Evolutionary conservation across 1,139 yeast species (phyloP), one percentile per base, ranked within the genome.

Genomic region (Suhomyces terraborum): DNA sequence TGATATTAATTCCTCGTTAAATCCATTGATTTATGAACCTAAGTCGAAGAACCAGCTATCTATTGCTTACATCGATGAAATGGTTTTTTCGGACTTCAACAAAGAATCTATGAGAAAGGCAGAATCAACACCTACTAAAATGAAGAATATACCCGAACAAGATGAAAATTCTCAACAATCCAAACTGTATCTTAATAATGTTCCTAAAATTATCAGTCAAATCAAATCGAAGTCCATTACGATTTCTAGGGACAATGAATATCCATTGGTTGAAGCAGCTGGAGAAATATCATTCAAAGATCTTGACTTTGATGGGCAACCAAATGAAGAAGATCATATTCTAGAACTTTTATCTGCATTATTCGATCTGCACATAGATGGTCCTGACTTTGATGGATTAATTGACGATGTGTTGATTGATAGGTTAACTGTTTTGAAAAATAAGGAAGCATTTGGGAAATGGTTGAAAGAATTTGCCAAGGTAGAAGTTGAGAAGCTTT

Each of bases 301-400:
- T 6, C 49, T 70, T 14, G 35, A 59, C 3, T 38, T 47, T 2
- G 43, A 47, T 7, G 47, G 49, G 6, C 46, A 49, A 17, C 29
- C 31, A 9, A 19, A 26, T 3, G 53, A 53, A 10, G 48, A 53
- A 8, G 48, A 47, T 14, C 46, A 38, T 10, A 21, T 48, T 9
- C 38, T 88, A 78, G 67, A 67, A 18, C 62, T 85, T 31, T 73
- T 82, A 0, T 75, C 84, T 0, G 69, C 79, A 16, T 61, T 85
- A 28, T 83, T 82, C 58, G 93, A 84, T 53, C 28, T 35, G 5
- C 44, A 42, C 9, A 31, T 32, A n/a, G 9, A 44, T 12, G 33
- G 33, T 25, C 12, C 40, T 4, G 40, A 39, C 12, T 21, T 18
- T 16, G 23, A 41, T 2, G 64, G 65, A 13, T 46, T 58, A 3